Conservation (phyloP, 805 yeast species). For the Yamadazyma laniorum region DNA sequence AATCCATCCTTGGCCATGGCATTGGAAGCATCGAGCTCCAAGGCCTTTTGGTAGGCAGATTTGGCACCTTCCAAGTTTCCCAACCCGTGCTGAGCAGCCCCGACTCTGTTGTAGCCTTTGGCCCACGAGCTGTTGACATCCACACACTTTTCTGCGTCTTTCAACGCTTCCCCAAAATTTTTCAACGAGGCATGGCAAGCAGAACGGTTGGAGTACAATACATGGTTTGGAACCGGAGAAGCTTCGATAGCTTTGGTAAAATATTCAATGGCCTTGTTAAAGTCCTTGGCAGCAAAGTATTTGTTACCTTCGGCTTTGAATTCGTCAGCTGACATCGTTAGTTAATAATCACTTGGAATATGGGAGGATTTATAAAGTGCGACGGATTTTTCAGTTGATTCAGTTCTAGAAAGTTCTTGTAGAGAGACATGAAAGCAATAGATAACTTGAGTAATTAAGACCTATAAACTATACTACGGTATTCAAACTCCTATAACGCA, state of each 20-base stretch:
- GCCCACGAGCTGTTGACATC: constrained; percentile 87
- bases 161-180: constrained; percentile 69
- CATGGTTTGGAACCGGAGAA: constrained; percentile 83
- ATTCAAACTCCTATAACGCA: too few species aligned
- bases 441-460: too few species aligned
- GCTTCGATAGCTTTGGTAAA: constrained; percentile 87
- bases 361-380: too few species aligned
- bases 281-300: constrained; percentile 86
- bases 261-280: constrained; percentile 69
- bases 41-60: constrained; percentile 68
- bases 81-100: constrained; percentile 88
- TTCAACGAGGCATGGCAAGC: constrained; percentile 83
- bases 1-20: constrained; percentile 87
- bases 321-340: constrained; percentile 56
- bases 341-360: too few species aligned
- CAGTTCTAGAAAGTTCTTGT: constrained; percentile 9
- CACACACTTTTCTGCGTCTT: constrained; percentile 83
- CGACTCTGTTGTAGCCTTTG: constrained; percentile 91
- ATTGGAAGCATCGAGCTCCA: constrained; percentile 76
- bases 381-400: neutral
- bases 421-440: too few species aligned
- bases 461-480: too few species aligned
- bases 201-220: constrained; percentile 89
- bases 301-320: constrained; percentile 91
- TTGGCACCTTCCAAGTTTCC: constrained; percentile 77